Base-by-base conservation (phyloP, 2,329 filamentous ascomycete species). In the Fusarium irregulare region DNA sequence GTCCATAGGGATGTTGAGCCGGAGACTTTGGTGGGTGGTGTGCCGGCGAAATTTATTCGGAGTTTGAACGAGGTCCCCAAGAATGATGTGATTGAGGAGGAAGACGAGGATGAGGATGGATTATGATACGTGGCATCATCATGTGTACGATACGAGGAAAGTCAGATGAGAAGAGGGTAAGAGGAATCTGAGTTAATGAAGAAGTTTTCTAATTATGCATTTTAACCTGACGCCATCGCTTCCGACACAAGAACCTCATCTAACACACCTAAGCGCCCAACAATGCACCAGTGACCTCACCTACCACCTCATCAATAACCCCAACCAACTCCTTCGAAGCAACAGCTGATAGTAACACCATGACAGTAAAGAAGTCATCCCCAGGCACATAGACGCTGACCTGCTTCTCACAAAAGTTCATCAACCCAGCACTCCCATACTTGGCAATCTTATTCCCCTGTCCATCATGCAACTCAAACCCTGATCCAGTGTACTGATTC, bases 341-440 rank as follows among this genome's bases (percentile, higher is more conserved):
- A 2, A 71, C 27, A 10, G 64, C 68, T 4, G 76, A 72, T 2
- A 78, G 13, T 7, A 77, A 18, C 6, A 76, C 56, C 9, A 73
- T 60, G 2, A 73, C 67, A 7, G 59, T n/a, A 6, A 74, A 72
- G 37, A 66, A 70, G 6, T 71, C 70, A 18, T 76, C 76, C 18
- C 72, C 71, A 4, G 47, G 60, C 0, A 71, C 71, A 40, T 70
- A 73, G 2, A 76, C 41, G 27, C 60, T 53, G 14, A 76, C 28
- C 14, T 66, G 59, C 60, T 73, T 76, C 37, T 74, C 68, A n/a
- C 58, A 56, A 23, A 61, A 40, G 4, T 18, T 48, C 16, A 13
- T 40, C 6, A 67, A 18, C 2, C 68, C 57, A 2, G 62, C 67
- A 8, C 62, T 70, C 7, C 73, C 68, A n/a, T 72, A 62, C 54